Base-by-base conservation (phyloP, 164 flowering plant genomes). In the Stephania yunnanensis region DNA sequence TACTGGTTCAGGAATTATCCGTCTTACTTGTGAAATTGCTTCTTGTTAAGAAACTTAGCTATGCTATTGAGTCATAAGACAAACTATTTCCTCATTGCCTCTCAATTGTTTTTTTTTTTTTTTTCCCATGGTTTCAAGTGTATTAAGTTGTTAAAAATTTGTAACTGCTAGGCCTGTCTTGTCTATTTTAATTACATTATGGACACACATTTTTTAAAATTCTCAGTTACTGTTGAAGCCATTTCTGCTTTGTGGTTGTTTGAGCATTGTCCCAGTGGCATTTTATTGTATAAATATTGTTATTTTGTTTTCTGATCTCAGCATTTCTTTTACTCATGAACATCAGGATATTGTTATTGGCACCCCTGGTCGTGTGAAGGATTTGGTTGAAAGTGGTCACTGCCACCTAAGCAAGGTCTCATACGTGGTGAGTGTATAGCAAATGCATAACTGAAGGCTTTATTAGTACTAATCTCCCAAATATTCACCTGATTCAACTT, bases 341-440 rank as follows among this genome's bases (percentile, higher is more conserved):
- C 64, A 22, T 69, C 87, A 95, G 99, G 99, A 93, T 73, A 88
- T 93, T 87, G 97, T 95, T 66, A 87, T 95, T 83, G 99, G 90
- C 46, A 95, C 99, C 31, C 99, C 99, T 74, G 99, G 99, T 45
- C 95, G 99, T 68, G 76, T 93, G 83, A 91, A 81, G 83, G 98
- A 95, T 84, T 78, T 95, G 80, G 88, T 93, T 52, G 97, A 91
- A 77, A 86, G 83, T 88, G 91, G 94, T 72, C 73, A 86, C 5
- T 93, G 93, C 78, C 61, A 78, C 78, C 88, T 95, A n/a, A 69
- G 80, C 25, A 97, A 93, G n/a, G 97, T 91, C n/a, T 92, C 97
- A 53, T 93, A 86, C 87, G 98, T 88, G 91, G 99, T 95, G 78
- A 86, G 96, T 82, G 58, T 3, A 53, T 61, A 46, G 31, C 66